Evolutionary conservation across 2,329 filamentous ascomycete genomes (phyloP).

Genomic region (Colletotrichum cordylinicola): DNA sequence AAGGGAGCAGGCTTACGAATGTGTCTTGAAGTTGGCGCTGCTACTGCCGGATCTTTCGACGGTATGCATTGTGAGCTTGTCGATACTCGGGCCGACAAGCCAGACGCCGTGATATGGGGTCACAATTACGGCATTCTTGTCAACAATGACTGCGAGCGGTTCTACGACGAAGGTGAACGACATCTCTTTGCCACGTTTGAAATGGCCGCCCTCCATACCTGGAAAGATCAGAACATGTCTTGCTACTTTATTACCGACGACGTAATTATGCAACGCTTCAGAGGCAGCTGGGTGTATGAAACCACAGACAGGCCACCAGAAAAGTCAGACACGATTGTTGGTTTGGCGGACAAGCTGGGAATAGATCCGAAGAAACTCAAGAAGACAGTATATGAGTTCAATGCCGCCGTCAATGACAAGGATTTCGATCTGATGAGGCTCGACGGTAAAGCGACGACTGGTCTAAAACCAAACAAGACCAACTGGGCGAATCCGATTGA

Average conservation of each 20-base stretch:
- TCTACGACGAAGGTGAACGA: slow-evolving; percentile 40
- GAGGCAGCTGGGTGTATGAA: neutral
- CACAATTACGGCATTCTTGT: slow-evolving; percentile 47
- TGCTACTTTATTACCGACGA: neutral
- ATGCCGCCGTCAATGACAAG: neutral
- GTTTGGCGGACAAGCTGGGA: neutral
- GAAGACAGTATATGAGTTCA: neutral
- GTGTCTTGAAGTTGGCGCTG: neutral
- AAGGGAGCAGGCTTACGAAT: neutral
- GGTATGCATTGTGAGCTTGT: neutral
- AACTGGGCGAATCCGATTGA: neutral
- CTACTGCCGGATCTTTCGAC: neutral
- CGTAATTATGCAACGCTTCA: neutral
- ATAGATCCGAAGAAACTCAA: neutral
- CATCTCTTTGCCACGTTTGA: slow-evolving; percentile 49
- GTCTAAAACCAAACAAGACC: neutral
- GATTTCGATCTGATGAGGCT: neutral
- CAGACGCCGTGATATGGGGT: neutral
- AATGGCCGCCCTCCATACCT: neutral
- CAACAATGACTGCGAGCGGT: slow-evolving; percentile 42
- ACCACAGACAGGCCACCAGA: neutral
- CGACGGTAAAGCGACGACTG: neutral
- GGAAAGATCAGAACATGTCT: neutral
- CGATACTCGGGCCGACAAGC: neutral
- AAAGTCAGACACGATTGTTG: neutral